These are phyloP conservation scores for Anastatica hierochuntica DNA, from an alignment of 345 rosid species.

Conservation along the genomic window DNA sequence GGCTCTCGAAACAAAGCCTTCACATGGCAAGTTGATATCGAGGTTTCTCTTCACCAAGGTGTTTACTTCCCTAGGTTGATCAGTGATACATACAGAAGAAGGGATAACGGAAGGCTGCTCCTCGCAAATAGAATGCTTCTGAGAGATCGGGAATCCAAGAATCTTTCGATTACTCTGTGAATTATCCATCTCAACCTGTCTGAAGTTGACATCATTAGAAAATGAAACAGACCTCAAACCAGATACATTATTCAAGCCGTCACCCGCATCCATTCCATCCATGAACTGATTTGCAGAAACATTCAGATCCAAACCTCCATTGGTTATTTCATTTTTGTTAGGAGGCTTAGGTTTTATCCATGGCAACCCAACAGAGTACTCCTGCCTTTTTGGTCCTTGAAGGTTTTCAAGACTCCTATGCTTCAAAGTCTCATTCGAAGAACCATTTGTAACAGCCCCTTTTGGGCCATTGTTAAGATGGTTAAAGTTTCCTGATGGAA, in stretches of 20 bases:
- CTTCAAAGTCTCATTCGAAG: constrained; percentile 22
- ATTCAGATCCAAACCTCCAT: constrained; percentile 24
- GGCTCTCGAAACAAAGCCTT: constrained; percentile 22
- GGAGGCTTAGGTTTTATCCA: constrained; percentile 35
- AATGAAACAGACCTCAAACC: constrained; percentile 30
- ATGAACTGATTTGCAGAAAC: constrained; percentile 19
- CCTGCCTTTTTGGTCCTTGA: constrained; percentile 35
- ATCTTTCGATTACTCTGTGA: too few relatives aligned
- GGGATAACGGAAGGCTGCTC: too few relatives aligned
- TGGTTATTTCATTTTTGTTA: constrained; percentile 22
- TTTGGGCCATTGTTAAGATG: too few relatives aligned
- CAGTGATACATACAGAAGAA: neutral
- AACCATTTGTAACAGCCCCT: too few relatives aligned
- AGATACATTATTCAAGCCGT: neutral
- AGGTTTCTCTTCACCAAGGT: constrained; percentile 23
- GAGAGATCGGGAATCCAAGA: too few relatives aligned
- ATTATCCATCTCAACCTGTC: constrained; percentile 16
- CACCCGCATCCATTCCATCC: constrained; percentile 6
- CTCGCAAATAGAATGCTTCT: too few relatives aligned
- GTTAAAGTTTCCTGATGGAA: constrained; percentile 7
- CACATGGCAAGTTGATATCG: constrained; percentile 85
- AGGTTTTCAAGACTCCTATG: constrained; percentile 8
- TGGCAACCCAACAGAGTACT: constrained; percentile 26
- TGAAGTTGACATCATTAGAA: constrained; percentile 22
- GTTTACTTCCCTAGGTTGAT: constrained; percentile 14